These are phyloP conservation scores for Dryadomyces quercus-mongolicae DNA, from an alignment of 2,329 filamentous ascomycete species.

Conservation along the genomic window DNA sequence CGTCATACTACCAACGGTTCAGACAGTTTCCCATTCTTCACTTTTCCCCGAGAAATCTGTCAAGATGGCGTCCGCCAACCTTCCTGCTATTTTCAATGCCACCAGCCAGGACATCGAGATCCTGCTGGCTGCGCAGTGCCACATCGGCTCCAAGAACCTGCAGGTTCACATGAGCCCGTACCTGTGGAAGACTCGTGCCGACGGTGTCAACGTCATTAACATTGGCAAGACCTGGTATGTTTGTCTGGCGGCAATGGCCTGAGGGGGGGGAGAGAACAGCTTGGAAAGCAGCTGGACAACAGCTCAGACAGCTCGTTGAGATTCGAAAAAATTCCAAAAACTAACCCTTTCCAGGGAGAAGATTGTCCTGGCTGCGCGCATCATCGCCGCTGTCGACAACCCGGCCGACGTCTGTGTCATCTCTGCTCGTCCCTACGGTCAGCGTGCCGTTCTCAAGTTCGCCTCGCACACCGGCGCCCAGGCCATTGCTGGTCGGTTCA, in stretches of 20 bases:
- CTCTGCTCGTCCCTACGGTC: constrained; percentile 97
- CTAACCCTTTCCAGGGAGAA: constrained; percentile 64
- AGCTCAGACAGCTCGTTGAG: neutral
- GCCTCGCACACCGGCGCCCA: constrained; percentile 95
- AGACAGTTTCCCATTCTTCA: neutral
- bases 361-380: constrained; percentile 95
- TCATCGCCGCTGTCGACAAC: constrained; percentile 99
- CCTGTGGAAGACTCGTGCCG: constrained; percentile 98
- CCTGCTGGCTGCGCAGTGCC: constrained; percentile 92
- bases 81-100: constrained; percentile 91
- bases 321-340: neutral
- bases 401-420: constrained; percentile 98
- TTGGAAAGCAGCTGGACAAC: neutral
- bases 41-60: constrained; percentile 24
- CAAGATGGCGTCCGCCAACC: constrained; percentile 92
- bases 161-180: constrained; percentile 90
- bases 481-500: constrained; percentile 98
- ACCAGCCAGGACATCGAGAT: constrained; percentile 98
- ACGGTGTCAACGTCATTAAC: constrained; percentile 98
- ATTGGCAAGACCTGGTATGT: constrained; percentile 99
- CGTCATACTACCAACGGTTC: neutral
- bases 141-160: constrained; percentile 97
- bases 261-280: too few species aligned
- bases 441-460: constrained; percentile 99
- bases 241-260: neutral